Base-by-base conservation (phyloP, 2,329 filamentous ascomycete genomes). In the Paracorniculantispora psalliotae region DNA sequence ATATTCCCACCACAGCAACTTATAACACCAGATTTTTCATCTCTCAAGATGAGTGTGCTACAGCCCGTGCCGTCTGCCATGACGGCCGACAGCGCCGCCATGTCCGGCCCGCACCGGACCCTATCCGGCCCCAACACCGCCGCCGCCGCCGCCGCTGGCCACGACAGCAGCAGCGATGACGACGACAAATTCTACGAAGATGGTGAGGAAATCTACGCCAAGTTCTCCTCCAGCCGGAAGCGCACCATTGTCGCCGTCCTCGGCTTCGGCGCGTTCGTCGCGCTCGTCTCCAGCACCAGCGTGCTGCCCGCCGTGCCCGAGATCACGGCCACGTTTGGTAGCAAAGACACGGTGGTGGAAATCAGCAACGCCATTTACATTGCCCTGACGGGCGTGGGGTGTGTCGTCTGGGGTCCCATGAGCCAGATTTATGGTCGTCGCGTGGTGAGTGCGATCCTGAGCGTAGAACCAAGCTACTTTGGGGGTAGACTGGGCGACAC, bases 331-430 rank as follows among this genome's bases (percentile, higher is more conserved):
- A 85, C 83, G 8, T 91, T 83, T 68, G 63, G 76, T 41, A 90
- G 87, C 0, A 88, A 82, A 0, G 87, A 86, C 5, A 82, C 81
- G 10, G 81, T 91, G 59, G 85, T 92, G 69, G 90, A 90, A 67
- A 72, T 89, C 47, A 87, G 82, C 67, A 93, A 92, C 72, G 89
- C 89, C 0, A 72, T 88, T n/a, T 91, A 90, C 65, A 81, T 91
- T 76, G 71, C 87, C 4, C 85, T 87, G 65, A 92, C 92, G 88
- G 89, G 87, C 0, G 59, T 90, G 4, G 83, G 81, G 15, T 85
- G 88, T 1, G 80, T 86, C 10, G 81, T 92, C 57, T 92, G 87
- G 81, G 88, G 89, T 0, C 89, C 89, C 0, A 74, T 90, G 61
- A 89, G 86, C 63, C 83, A 86, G 63, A 79, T 87, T 0, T 86